Conservation (phyloP, 352 stramenopile genomes). For the Thalassiosira mediterranea region DNA sequence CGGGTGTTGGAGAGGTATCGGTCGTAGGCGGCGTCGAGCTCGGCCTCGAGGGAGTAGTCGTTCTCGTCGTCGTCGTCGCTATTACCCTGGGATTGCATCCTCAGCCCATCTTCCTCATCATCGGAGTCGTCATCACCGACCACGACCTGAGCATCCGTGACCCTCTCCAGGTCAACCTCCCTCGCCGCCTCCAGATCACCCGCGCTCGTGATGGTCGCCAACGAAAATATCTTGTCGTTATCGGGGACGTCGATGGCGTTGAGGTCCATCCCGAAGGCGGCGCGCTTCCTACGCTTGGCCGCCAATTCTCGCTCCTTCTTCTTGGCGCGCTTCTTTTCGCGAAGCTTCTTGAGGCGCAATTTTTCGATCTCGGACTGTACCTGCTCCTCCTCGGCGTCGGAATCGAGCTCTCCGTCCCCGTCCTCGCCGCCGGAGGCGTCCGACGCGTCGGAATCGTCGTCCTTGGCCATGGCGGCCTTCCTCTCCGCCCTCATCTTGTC, state of each 20-base stretch:
- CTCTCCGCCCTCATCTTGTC: slow-evolving; percentile 88
- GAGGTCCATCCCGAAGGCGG: slow-evolving; percentile 86
- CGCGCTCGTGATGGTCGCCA: slow-evolving; percentile 69
- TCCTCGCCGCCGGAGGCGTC: slow-evolving; percentile 41
- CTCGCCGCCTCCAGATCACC: slow-evolving; percentile 77
- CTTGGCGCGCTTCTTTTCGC: slow-evolving; percentile 83
- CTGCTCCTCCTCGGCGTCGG: slow-evolving; percentile 86
- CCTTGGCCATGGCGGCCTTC: slow-evolving; percentile 32
- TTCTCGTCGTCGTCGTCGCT: slow-evolving; percentile 77
- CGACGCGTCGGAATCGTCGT: slow-evolving; percentile 71
- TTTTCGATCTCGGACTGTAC: slow-evolving; percentile 85
- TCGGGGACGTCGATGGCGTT: slow-evolving; percentile 84
- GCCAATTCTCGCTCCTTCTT: slow-evolving; percentile 85
- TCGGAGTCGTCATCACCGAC: slow-evolving; percentile 34
- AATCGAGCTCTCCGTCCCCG: slow-evolving; percentile 73
- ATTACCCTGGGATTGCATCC: slow-evolving; percentile 57
- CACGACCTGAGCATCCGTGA: slow-evolving; percentile 72
- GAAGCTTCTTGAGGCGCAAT: slow-evolving; percentile 85
- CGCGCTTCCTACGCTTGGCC: slow-evolving; percentile 70
- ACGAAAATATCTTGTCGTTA: slow-evolving; percentile 86
- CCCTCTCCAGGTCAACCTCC: slow-evolving; percentile 85
- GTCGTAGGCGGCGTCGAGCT: slow-evolving; percentile 80
- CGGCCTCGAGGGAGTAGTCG: slow-evolving; percentile 74
- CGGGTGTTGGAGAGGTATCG: slow-evolving; percentile 77
- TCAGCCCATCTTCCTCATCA: slow-evolving; percentile 58